A percentile compares a stretch with the other conserved stretches of the same genome.
These are phyloP conservation scores for Pseudogymnoascus sp. DNA, from an alignment of 2,329 filamentous ascomycete genomes.

Conservation along the genomic window DNA sequence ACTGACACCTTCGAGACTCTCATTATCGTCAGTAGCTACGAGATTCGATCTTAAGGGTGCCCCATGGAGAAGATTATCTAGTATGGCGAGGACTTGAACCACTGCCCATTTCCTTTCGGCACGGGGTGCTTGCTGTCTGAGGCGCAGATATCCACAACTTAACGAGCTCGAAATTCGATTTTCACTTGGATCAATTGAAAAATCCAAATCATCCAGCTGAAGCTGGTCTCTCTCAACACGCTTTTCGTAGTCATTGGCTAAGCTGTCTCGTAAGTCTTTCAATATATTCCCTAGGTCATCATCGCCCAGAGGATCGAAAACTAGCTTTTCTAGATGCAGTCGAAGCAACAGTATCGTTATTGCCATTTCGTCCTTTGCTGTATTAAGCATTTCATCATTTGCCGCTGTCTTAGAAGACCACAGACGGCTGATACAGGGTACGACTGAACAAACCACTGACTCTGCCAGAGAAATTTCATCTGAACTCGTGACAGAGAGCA, in stretches of 20 bases:
- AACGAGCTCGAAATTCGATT: constrained; percentile 28
- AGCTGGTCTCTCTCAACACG: constrained; percentile 64
- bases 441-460: constrained; percentile 46
- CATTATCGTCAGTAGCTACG: constrained; percentile 11
- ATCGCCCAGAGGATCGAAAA: constrained; percentile 31
- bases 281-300: constrained; percentile 37
- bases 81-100: constrained; percentile 48
- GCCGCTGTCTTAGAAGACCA: constrained; percentile 66
- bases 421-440: constrained; percentile 65
- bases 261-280: constrained; percentile 57
- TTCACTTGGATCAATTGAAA: constrained; percentile 30
- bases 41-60: not conserved
- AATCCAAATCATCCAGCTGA: constrained; percentile 65
- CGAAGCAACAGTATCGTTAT: constrained; percentile 60
- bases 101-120: constrained; percentile 54
- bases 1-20: constrained; percentile 12
- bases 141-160: constrained; percentile 43
- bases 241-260: constrained; percentile 73
- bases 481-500: constrained; percentile 58
- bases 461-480: constrained; percentile 60
- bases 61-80: constrained; percentile 9
- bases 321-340: constrained; percentile 52
- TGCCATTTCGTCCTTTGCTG: constrained; percentile 69
- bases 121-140: constrained; percentile 45
- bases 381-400: constrained; percentile 46